Conservation (phyloP, 2,329 filamentous ascomycete genomes). For the Pseudogymnoascus sp. region DNA sequence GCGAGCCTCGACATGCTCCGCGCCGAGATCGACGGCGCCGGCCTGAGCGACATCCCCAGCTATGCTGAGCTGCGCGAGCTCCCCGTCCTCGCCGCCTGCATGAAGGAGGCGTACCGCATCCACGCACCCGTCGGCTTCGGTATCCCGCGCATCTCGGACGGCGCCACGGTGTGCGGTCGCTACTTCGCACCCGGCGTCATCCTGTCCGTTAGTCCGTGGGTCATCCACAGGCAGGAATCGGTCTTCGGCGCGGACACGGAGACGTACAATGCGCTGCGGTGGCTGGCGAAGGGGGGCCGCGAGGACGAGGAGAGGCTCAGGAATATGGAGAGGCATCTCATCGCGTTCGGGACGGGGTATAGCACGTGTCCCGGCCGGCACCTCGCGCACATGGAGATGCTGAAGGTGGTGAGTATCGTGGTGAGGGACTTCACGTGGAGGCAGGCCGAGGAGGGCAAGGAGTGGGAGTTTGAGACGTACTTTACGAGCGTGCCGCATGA, state of each 20-base stretch:
- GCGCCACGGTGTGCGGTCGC: constrained; percentile 26
- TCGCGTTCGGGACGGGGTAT: constrained; percentile 31
- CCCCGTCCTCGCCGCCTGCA: constrained; percentile 30
- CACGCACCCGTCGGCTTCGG: constrained; percentile 26
- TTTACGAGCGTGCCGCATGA: constrained; percentile 25
- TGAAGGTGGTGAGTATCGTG: constrained; percentile 27
- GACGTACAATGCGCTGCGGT: constrained; percentile 28
- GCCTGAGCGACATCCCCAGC: constrained; percentile 14
- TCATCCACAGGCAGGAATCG: constrained; percentile 24
- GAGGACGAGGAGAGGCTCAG: constrained; percentile 11
- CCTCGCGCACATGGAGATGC: constrained; percentile 29
- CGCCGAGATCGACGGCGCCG: constrained; percentile 18
- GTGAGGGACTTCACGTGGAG: constrained; percentile 28
- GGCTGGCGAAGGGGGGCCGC: constrained; percentile 20
- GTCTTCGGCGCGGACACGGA: constrained; percentile 28
- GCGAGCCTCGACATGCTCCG: constrained; percentile 18
- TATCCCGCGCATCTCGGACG: constrained; percentile 21
- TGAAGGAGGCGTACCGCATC: constrained; percentile 31
- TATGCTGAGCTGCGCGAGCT: constrained; percentile 26
- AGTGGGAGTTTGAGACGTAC: constrained; percentile 27
- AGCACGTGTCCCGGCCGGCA: constrained; percentile 29
- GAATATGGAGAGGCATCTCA: constrained; percentile 21
- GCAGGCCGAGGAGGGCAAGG: constrained; percentile 20
- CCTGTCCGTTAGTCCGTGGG: constrained; percentile 30
- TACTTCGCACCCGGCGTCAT: constrained; percentile 25